Evolutionary conservation across 768 basidiomycete species (phyloP).

Genomic region (Dacryopinax spathularia): DNA sequence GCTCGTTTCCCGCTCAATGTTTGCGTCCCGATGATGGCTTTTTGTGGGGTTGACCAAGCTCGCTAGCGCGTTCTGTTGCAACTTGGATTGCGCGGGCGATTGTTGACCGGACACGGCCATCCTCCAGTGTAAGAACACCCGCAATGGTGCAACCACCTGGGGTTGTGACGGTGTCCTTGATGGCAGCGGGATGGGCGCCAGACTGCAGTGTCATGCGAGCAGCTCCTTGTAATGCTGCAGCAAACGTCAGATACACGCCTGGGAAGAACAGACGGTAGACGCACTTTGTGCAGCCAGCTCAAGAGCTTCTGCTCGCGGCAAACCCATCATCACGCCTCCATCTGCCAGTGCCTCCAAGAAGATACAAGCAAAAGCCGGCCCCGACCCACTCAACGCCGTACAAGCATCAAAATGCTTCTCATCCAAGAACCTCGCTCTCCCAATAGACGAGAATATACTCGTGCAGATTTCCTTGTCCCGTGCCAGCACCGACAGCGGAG

Average conservation of each 20-base stretch:
- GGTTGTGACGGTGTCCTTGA: constrained; percentile 96
- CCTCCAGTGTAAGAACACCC: constrained; percentile 87
- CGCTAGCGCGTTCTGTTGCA: constrained; percentile 77
- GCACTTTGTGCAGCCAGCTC: constrained; percentile 92
- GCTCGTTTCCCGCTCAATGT: background rate
- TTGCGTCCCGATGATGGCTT: constrained; percentile 17
- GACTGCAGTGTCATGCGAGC: constrained; percentile 87
- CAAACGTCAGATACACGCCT: background rate
- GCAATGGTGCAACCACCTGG: constrained; percentile 98
- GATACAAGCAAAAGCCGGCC: constrained; percentile 92
- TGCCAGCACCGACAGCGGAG: background rate
- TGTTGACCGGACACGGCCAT: constrained; percentile 82
- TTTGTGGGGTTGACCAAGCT: constrained; percentile 59
- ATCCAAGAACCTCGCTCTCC: constrained; percentile 87
- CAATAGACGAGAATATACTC: constrained; percentile 94
- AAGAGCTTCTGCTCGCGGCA: constrained; percentile 83
- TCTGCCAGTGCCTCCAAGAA: constrained; percentile 98
- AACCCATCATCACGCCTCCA: constrained; percentile 99
- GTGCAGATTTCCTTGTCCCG: constrained; percentile 56
- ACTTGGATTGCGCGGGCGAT: constrained; percentile 91
- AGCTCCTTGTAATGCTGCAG: constrained; percentile 79
- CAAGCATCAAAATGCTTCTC: constrained; percentile 99
- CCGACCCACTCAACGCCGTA: constrained; percentile 89
- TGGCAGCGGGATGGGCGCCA: constrained; percentile 84
- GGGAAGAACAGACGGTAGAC: constrained; percentile 17